Evolutionary conservation across 495 filamentous ascomycete genomes (phyloP).

Genomic region (Neurospora sp.): DNA sequence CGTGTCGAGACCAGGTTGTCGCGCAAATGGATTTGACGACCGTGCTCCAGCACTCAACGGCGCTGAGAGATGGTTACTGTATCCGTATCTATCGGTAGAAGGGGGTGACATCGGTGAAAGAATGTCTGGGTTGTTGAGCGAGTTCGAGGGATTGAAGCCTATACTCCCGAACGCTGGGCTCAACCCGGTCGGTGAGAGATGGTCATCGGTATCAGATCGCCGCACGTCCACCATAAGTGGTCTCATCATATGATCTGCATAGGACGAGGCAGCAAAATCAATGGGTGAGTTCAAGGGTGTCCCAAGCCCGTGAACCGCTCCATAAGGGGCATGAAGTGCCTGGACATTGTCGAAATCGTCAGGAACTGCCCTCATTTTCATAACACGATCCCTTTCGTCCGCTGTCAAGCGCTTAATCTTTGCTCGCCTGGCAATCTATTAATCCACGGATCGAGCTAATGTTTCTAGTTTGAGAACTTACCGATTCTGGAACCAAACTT

Average conservation of each 20-base stretch:
- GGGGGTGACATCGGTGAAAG: conserved; percentile 43
- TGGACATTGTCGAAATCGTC: conserved; percentile 89
- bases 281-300: conserved; percentile 49
- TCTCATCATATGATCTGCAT: conserved; percentile 46
- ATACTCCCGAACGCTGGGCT: conserved; percentile 53
- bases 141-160: conserved; percentile 41
- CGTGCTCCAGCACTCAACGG: conserved; percentile 39
- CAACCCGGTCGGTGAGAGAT: conserved; percentile 51
- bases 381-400: conserved; percentile 88
- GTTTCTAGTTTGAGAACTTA: conserved; percentile 28
- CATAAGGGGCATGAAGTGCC: conserved; percentile 72
- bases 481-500: conserved; percentile 99
- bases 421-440: conserved; percentile 54
- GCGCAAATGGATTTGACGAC: conserved; percentile 45
- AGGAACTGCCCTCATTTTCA: conserved; percentile 84
- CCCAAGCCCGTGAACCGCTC: conserved; percentile 42
- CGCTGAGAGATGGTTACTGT: conserved; percentile 37
- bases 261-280: conserved; percentile 37
- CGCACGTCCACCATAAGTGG: conserved; percentile 53
- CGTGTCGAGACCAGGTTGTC: conserved; percentile 38
- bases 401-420: conserved; percentile 91
- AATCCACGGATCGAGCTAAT: not conserved
- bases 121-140: conserved; percentile 39
- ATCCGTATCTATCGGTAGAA: conserved; percentile 42
- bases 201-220: conserved; percentile 43